phyloP scores from a whole-genome alignment of 2,329 filamentous ascomycete species.

The Microdochium bolleyi region DNA sequence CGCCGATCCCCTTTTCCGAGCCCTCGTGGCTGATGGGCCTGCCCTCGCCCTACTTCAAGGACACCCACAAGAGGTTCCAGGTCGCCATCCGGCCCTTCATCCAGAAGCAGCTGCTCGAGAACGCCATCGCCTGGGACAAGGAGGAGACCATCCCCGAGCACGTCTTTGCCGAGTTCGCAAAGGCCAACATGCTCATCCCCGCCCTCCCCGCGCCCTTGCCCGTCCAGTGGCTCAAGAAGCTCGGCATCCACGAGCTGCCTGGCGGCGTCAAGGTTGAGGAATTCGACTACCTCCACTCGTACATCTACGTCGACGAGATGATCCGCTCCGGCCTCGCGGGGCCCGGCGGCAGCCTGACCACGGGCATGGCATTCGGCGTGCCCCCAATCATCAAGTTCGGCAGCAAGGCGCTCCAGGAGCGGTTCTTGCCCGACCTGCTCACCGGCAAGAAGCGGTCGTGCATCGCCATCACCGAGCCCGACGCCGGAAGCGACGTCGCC shows the following conservation, averaged over 20 bases:
- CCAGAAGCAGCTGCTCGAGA: conserved; percentile 49
- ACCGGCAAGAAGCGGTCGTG: conserved; percentile 59
- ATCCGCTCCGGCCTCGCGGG: conserved; percentile 55
- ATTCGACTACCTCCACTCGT: conserved; percentile 63
- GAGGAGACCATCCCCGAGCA: conserved; percentile 54
- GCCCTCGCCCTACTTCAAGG: conserved; percentile 64
- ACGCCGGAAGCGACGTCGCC: conserved; percentile 66
- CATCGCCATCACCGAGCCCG: conserved; percentile 74
- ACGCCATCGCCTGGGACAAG: conserved; percentile 64
- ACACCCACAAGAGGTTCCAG: conserved; percentile 59
- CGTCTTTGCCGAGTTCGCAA: conserved; percentile 57
- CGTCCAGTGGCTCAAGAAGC: conserved; percentile 55
- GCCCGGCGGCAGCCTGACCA: conserved; percentile 57
- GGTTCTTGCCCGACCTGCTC: conserved; percentile 60
- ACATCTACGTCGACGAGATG: conserved; percentile 69
- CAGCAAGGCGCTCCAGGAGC: conserved; percentile 50
- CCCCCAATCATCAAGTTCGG: conserved; percentile 66
- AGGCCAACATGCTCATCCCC: conserved; percentile 62
- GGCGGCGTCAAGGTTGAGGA: conserved; percentile 63
- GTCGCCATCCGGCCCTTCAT: conserved; percentile 60
- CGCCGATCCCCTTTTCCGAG: conserved; percentile 61
- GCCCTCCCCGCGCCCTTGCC: conserved; percentile 62
- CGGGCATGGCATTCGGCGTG: conserved; percentile 65
- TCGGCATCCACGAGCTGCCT: conserved; percentile 59
- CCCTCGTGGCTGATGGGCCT: conserved; percentile 63